phyloP scores from a whole-genome alignment of 2,329 filamentous ascomycete species.

The Colletotrichum truncatum region DNA sequence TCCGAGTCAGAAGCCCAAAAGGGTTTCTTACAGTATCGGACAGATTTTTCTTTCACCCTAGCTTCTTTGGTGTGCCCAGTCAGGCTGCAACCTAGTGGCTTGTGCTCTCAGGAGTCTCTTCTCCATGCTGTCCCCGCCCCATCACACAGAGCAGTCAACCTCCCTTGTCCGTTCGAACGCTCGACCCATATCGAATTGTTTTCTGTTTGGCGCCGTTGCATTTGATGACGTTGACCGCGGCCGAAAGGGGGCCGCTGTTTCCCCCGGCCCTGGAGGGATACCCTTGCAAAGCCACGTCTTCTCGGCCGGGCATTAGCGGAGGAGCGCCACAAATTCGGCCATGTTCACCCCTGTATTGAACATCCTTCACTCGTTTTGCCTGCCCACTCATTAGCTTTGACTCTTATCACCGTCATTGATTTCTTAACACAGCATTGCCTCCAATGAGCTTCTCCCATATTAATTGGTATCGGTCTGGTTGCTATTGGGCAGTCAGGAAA shows the following conservation, averaged over 20 bases:
- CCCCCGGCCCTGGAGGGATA: background rate
- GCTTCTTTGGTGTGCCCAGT: background rate
- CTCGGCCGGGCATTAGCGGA: background rate
- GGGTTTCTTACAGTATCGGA: background rate
- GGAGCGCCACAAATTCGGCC: slow-evolving; percentile 11
- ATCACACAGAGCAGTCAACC: background rate
- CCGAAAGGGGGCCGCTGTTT: background rate
- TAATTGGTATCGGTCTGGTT: slow-evolving; percentile 4
- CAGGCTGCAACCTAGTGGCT: slow-evolving; percentile 14
- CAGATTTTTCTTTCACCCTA: background rate
- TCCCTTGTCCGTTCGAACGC: background rate
- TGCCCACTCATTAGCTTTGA: background rate
- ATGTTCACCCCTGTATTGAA: too few relatives aligned
- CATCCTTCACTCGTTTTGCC: background rate
- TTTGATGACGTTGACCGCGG: slow-evolving; percentile 18
- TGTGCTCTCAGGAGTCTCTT: background rate
- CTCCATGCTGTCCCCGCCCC: background rate
- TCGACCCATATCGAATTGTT: background rate
- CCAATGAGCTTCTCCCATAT: background rate
- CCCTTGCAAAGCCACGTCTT: slow-evolving; percentile 15
- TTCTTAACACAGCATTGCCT: background rate
- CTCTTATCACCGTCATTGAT: slow-evolving; percentile 16
- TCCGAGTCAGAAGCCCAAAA: slow-evolving; percentile 21
- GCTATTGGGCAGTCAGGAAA: background rate
- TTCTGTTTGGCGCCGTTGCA: slow-evolving; percentile 7